phyloP scores from a whole-genome alignment of 2,329 filamentous ascomycete genomes.

The Trichoderma sp. region DNA sequence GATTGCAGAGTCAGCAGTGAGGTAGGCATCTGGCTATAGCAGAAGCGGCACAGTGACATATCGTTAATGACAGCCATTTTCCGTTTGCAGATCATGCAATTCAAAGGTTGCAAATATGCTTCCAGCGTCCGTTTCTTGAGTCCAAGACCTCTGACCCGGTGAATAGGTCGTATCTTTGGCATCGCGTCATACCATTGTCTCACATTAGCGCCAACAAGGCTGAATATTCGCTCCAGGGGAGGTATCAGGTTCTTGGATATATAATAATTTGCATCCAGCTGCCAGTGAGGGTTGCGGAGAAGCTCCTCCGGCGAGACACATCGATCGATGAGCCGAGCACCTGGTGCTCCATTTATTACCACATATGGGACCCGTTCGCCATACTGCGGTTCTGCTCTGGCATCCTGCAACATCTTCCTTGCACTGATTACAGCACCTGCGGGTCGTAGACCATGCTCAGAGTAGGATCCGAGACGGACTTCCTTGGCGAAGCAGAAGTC shows the following conservation, averaged over 20 bases:
- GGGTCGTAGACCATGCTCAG: constrained; percentile 71
- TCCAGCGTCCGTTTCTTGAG: constrained; percentile 72
- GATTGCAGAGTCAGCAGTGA: constrained; percentile 64
- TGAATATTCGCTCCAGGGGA: constrained; percentile 93
- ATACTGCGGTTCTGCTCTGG: constrained; percentile 85
- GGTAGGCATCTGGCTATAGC: constrained; percentile 50
- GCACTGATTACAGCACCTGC: constrained; percentile 87
- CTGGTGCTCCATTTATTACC: constrained; percentile 82
- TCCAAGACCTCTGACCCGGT: constrained; percentile 30
- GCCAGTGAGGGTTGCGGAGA: constrained; percentile 69
- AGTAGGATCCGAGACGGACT: constrained; percentile 84
- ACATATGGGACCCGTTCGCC: constrained; percentile 95
- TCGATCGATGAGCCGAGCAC: constrained; percentile 79
- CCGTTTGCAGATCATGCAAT: constrained; percentile 68
- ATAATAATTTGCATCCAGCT: constrained; percentile 93
- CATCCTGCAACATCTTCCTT: constrained; percentile 80
- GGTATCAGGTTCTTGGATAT: constrained; percentile 95
- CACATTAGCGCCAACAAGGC: constrained; percentile 89
- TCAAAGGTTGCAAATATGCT: constrained; percentile 79
- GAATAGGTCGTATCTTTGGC: constrained; percentile 81
- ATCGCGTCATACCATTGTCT: constrained; percentile 93
- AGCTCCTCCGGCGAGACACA: constrained; percentile 85
- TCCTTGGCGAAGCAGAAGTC: constrained; percentile 96
- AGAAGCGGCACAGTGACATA: constrained; percentile 54
- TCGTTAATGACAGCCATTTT: constrained; percentile 31